Base-by-base conservation (phyloP, 768 basidiomycete species). In the Suillus discolor region DNA sequence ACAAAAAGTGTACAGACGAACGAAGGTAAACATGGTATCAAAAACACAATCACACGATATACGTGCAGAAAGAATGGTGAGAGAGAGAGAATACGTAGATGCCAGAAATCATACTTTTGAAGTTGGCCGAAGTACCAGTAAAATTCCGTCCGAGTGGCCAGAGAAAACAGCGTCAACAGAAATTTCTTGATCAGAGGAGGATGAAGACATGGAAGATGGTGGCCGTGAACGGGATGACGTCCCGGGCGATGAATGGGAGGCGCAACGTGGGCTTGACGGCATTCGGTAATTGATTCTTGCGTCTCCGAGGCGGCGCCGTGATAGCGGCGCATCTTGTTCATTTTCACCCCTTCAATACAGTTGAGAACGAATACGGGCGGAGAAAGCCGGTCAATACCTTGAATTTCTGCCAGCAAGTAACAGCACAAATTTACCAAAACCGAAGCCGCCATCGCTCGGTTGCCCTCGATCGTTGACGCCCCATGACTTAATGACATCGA, bases 371-470 rank as follows among this genome's bases (percentile, higher is more conserved):
- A 23, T 11, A 38, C 51, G 45, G 18, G 54, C 42, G 18, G 20
- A 31, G 34, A 38, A 61, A 45, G 44, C 62, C 51, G 67, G 57
- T 60, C 18, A 55, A 47, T 57, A 62, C 90, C 82, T 80, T 0
- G 88, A 87, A 71, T 92, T 88, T 66, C 92, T 79, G 0, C 90
- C 90, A 60, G 82, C 80, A 1, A 82, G 75, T 62, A 84, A 75
- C 4, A 92, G 70, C 49, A 75, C 78, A 70, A 94, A 94, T 71
- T 84, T 85, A 20, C 91, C 91, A 76, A 90, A 94, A 18, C 91
- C 92, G 73, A 94, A 94, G 1, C 92, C 92, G 41, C 92, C 91
- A 69, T 93, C 91, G 72, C 89, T 90, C 28, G 92, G 92, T 75
- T 91, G 89, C 0, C 92, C 92, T 3, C 87, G 84, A 74, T 93